Evolutionary conservation across 192 early-diverging fungal genomes (phyloP), one percentile per base, ranked within the genome.

Genomic region (Blastocladiella britannica): DNA sequence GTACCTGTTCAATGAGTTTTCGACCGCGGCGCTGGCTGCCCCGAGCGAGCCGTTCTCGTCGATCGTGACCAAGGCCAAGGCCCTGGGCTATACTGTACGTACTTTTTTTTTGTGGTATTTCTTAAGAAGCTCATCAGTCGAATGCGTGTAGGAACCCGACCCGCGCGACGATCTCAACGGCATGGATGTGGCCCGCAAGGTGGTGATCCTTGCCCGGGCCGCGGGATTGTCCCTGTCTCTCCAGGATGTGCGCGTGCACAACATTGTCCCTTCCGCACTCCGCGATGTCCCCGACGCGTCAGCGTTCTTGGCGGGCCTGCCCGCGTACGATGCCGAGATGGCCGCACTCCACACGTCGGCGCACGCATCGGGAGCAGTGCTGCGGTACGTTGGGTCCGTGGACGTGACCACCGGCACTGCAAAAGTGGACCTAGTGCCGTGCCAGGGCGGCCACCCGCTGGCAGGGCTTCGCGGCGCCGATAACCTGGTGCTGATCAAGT

Each of bases 1-100:
- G n/a, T 98, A 89, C 70, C 80, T 98, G 60, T 98, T 98, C 73
- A 98, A 98, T 76, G 85, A 85, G 68, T 98, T 90, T 64, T 98
- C 92, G 7, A 64, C 78, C 8, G 66, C 82, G 20, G 68, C 60
- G 53, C 59, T 43, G 18, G 30, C 58, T 24, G 54, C 69, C 18
- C 64, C 71, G 56, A 64, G 75, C 28, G 73, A 73, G 29, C 70
- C 65, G 29, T 98, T 98, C 72, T 92, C 91, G 7, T 81, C 85
- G 31, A 87, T 86, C 60, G 94, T 98, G 55, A 65, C 72, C 57
- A 82, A 82, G 25, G 94, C 92, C 56, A 96, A 90, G 70, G 82
- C 83, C 26, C 75, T 82, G 31, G 94, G 94, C 4, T 98, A 92
- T 69, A 98, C 94, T 18, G 80, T 78, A 65, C 43, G 63, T 73